Conservation (phyloP, 345 rosid genomes). For the Euphorbia lathyris region DNA sequence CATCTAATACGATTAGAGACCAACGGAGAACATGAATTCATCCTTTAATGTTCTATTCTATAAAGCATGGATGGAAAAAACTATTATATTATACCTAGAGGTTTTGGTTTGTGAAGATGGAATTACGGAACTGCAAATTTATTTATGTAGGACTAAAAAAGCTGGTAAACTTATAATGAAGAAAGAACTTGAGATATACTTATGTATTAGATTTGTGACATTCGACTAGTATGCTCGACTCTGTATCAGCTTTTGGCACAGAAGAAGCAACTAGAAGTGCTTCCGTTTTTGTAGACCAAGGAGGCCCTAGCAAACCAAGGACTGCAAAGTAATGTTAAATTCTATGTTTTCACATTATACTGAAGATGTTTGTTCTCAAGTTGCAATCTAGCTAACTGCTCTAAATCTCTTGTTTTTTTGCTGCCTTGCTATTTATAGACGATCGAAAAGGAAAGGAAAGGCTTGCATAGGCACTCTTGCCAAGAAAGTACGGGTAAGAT, state of each 20-base stretch:
- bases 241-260: background rate
- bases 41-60: too few relatives aligned
- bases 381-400: conserved; percentile 12
- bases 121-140: background rate
- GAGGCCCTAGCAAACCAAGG: too few relatives aligned
- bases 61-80: too few relatives aligned
- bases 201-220: background rate
- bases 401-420: background rate
- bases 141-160: too few relatives aligned
- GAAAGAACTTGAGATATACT: background rate
- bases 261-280: background rate
- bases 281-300: background rate
- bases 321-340: too few relatives aligned
- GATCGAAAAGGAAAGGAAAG: background rate
- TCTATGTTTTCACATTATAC: background rate
- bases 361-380: background rate
- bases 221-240: background rate
- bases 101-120: background rate
- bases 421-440: background rate
- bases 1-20: too few relatives aligned
- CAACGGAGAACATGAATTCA: too few relatives aligned
- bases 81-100: background rate
- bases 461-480: background rate
- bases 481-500: conserved; percentile 21
- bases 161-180: background rate